Evolutionary conservation across 106 monocot species (phyloP), one percentile per base, ranked within the genome.

Genomic region (Phalaenopsis equestris): DNA sequence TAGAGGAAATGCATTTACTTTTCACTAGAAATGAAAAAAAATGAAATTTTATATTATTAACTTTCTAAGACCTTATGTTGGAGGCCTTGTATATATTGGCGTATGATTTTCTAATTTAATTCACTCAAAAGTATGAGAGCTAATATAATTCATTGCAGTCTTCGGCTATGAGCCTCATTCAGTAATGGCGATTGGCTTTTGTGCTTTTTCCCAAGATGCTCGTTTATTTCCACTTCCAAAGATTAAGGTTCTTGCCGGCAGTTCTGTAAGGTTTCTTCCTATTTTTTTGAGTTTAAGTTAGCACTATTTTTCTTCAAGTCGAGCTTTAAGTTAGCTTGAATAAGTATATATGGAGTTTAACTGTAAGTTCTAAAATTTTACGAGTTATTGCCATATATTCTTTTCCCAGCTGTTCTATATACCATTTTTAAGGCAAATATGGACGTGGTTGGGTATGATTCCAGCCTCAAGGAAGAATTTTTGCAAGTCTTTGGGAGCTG

Each of bases 201-300:
- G 68, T 67, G 80, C 78, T 37, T 77, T 86, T 42, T 79, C 80
- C 8, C 77, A 78, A 75, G 77, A 65, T 48, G 86, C 82, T n/a
- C 82, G 86, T 42, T 86, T 89, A 39, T 86, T 89, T 84, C 84
- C 86, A 39, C 67, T 89, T 79, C 76, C 81, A 19, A 89, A 89
- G 81, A 84, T 86, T 37, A 89, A 84, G 68, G 84, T 86, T 73
- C 89, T 89, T 16, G 86, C 86, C 1, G 86, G 89, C 65, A 86
- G 80, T 81, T 86, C 86, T 79, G 89, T 89, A 77, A 72, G 86
- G 8, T 82, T 55, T 77, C 55, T 30, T 49, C 52, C 77, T 30
- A 4, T 72, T 41, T 41, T 9, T 38, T 4, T 36, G 11, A 39
- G 72, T 72, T 16, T 14, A 72, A 39, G 14, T 77, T 14, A 9